Percentiles rank a stretch among this genome's conserved stretches.
Evolutionary conservation across 129 eudicot genomes (phyloP).

Genomic region (Chrysanthemum seticuspe): DNA sequence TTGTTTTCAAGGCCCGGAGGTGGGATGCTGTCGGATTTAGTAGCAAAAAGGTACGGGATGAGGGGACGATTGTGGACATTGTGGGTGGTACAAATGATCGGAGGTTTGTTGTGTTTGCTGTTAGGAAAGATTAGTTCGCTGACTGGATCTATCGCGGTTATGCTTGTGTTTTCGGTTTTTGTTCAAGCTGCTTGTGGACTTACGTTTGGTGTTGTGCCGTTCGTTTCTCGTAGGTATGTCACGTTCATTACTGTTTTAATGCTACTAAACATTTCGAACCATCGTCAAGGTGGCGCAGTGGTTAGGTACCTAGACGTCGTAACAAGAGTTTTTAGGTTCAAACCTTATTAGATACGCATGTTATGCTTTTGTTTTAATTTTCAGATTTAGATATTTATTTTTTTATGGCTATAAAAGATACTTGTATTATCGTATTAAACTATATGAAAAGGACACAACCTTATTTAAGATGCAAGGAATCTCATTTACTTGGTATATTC

Average conservation of each 20-base stretch:
- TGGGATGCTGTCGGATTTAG: constrained; percentile 58
- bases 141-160: constrained; percentile 37
- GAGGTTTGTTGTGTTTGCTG: constrained; percentile 45
- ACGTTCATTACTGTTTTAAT: not conserved
- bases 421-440: no score
- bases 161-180: constrained; percentile 54
- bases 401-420: no score
- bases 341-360: no score
- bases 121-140: constrained; percentile 40
- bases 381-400: no score
- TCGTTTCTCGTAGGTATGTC: constrained; percentile 47
- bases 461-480: constrained; percentile 4
- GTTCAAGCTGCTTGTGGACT: constrained; percentile 67
- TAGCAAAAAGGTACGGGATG: constrained; percentile 58
- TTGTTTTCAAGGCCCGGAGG: constrained; percentile 72
- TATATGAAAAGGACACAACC: not conserved
- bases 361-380: no score
- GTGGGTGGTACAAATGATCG: constrained; percentile 53
- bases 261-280: not conserved
- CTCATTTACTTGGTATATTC: constrained; percentile 30
- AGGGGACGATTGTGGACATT: constrained; percentile 52
- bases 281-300: no score
- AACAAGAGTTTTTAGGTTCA: no score
- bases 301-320: no score
- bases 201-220: constrained; percentile 63